Evolutionary conservation across 1,284 basidiomycete genomes (phyloP), one percentile per base, ranked within the genome.

Genomic region (Microbotryum intermedium): DNA sequence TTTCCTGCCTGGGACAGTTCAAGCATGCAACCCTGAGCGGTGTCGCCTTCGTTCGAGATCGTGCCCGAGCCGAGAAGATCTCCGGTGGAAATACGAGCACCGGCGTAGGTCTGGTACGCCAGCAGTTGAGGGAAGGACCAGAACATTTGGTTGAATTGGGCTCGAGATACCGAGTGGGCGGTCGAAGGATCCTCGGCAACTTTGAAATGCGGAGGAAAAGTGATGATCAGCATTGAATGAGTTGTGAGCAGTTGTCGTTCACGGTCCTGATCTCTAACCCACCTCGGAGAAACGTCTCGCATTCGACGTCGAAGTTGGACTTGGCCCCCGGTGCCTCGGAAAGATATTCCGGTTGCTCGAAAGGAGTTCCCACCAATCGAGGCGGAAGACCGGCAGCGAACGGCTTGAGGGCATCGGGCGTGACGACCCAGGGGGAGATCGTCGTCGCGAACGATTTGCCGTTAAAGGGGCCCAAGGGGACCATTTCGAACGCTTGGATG

Each of bases 371-470:
- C n/a, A 50, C 45, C 16, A 65, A 51, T 20, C 51, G 46, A 1
- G 28, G 44, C 9, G 63, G 62, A 13, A 68, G 59, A 10, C 20
- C 26, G 20, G 61, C 57, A 56, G 59, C 53, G 62, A 71, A 70
- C 30, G 65, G 63, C 50, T 59, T 51, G 44, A 71, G 61, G 5
- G 69, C 69, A 3, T 59, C 66, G 26, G 68, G 61, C 1, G 45
- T 28, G 34, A 71, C 64, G 44, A 71, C 59, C 70, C 69, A 71
- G 0, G 69, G 69, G 10, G 65, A 56, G 55, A 71, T 66, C 44
- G 70, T 67, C 34, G 69, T 70, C 39, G 66, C 68, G 60, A 70
- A 71, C 46, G 69, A 69, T 61, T 71, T 71, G 57, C 65, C 62
- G 42, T 66, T 67, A 52, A 65, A 65, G 3, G 61, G 66, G 2